Base-by-base conservation (phyloP, 768 basidiomycete species). In the Lactifluus subvellereus region DNA sequence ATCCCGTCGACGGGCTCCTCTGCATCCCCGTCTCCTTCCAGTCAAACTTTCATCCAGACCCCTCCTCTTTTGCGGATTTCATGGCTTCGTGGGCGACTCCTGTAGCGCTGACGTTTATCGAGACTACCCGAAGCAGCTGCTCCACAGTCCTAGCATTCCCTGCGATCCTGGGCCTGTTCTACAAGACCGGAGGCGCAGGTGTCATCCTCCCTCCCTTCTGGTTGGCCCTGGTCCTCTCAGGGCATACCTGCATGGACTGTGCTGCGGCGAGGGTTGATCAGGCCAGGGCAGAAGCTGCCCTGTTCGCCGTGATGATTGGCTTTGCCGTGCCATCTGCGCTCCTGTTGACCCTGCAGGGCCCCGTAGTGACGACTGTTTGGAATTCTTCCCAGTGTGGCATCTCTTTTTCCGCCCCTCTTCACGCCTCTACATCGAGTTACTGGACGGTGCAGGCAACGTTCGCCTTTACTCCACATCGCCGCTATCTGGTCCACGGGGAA, bases 291-390 rank as follows among this genome's bases (percentile, higher is more conserved):
- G 64, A 65, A 27, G 66, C 66, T 3, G 22, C 55, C n/a, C 60
- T 67, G 32, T 67, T 67, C 11, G 64, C 64, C 18, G 22, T 67
- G 7, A 38, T 61, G 22, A 51, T 40, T 8, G 63, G 63, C 32
- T 67, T 51, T 30, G 32, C 27, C 48, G 47, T 67, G 18, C 64
- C 57, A 6, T 35, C 63, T 11, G 66, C 11, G 7, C 50, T 61
- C 59, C 47, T 67, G 57, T 6, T 57, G n/a, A 49, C 20, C 47
- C 30, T 65, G 13, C 51, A 61, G 38, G 66, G 61, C 33, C 59
- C 66, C 35, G 8, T 54, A 14, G 59, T 67, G 42, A 67, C 66
- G 6, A 64, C 57, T 10, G 32, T 61, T 20, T 67, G 66, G 66
- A 61, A 13, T 16, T 65, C n/a, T 67, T 67, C 42, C 66, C 66